phyloP scores from a whole-genome alignment of 139 green algal genomes.

The Chlamydomonas incerta region DNA sequence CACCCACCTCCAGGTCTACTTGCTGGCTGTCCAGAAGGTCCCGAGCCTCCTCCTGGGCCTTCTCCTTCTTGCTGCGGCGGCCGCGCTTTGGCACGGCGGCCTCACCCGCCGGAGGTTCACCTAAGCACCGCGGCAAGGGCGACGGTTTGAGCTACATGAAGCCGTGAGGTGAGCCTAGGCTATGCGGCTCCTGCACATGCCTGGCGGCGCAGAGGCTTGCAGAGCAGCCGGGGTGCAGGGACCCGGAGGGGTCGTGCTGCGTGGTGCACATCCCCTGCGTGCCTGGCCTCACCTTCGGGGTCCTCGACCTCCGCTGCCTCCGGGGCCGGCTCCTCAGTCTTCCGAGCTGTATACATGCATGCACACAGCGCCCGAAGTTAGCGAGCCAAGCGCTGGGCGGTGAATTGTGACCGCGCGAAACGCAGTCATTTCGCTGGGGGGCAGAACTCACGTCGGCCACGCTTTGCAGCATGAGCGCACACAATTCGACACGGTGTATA shows the following conservation, averaged over 20 bases:
- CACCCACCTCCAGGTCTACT: slow-evolving; percentile 26
- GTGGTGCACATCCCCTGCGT: not conserved
- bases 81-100: not conserved
- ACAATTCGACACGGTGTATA: not conserved
- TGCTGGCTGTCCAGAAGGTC: slow-evolving; percentile 43
- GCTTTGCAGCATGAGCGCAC: not conserved
- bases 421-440: not conserved
- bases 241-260: not conserved
- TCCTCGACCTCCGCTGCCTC: not conserved
- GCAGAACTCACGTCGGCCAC: slow-evolving; percentile 21
- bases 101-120: not conserved
- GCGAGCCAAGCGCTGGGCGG: no score
- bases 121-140: no score
- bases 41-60: slow-evolving; percentile 22
- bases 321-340: not conserved
- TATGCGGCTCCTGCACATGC: not conserved
- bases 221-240: not conserved
- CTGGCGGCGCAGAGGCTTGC: not conserved
- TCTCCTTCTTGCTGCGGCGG: slow-evolving; percentile 20
- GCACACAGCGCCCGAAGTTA: no score
- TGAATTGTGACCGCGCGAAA: not conserved
- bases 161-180: not conserved
- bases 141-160: no score
- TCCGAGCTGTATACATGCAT: not conserved
- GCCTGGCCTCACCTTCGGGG: not conserved